Percentiles rank a stretch among this genome's conserved stretches.
Conservation (phyloP, 2,329 filamentous ascomycete species). For the Daldinia sp. region DNA sequence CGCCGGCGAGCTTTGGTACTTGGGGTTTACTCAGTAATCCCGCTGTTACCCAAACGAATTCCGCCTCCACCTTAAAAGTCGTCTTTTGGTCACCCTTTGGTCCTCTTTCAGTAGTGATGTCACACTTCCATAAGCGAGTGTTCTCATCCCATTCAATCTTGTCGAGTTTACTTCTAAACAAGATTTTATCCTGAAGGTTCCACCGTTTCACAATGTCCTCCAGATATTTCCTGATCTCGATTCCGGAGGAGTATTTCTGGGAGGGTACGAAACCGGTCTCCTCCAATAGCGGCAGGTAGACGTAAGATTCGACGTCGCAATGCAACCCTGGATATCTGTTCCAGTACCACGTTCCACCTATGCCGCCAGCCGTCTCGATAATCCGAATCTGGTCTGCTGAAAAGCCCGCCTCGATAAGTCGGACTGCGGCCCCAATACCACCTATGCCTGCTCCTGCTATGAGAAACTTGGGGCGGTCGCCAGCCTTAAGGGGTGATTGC, state of each 20-base stretch:
- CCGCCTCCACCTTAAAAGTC: conserved; percentile 52
- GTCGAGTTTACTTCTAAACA: conserved; percentile 62
- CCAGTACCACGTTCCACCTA: conserved; percentile 66
- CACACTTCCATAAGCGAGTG: conserved; percentile 43
- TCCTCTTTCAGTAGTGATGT: conserved; percentile 49
- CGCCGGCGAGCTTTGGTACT: conserved; percentile 55
- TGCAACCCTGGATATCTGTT: conserved; percentile 63
- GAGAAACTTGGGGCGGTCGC: conserved; percentile 48
- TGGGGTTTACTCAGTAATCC: conserved; percentile 58
- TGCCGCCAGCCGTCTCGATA: conserved; percentile 58
- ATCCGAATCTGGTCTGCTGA: conserved; percentile 56
- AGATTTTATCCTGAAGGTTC: conserved; percentile 56
- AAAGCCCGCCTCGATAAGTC: conserved; percentile 53
- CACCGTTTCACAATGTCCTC: conserved; percentile 59
- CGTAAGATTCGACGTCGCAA: conserved; percentile 71
- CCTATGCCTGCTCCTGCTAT: conserved; percentile 49
- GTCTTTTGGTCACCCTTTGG: conserved; percentile 42
- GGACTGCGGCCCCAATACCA: conserved; percentile 47
- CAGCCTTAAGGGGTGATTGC: conserved; percentile 39
- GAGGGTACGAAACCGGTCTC: conserved; percentile 70
- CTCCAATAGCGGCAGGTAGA: conserved; percentile 71
- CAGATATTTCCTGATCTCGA: conserved; percentile 60
- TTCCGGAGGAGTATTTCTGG: conserved; percentile 55
- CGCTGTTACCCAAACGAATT: conserved; percentile 56
- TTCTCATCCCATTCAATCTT: conserved; percentile 62